Conservation (phyloP, 2,329 filamentous ascomycete genomes). For the Ambrosiella xylebori region DNA sequence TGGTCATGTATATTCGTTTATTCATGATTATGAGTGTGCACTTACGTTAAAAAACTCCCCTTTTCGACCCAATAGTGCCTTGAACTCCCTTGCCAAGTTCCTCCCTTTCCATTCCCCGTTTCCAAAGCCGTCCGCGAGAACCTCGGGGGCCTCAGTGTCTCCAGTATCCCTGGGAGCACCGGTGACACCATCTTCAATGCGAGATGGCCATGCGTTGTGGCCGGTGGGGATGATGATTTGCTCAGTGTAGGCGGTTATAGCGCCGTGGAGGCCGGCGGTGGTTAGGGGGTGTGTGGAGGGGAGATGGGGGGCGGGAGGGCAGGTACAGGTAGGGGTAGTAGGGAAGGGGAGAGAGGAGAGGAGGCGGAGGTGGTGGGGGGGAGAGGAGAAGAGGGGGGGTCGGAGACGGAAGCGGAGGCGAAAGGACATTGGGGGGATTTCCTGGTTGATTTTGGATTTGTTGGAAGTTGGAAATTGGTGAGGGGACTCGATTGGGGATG, state of each 20-base stretch:
- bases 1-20: not conserved
- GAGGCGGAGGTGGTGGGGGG: not conserved
- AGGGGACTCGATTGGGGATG: too few species aligned
- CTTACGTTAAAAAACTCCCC: slow-evolving; percentile 50
- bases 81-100: slow-evolving; percentile 55
- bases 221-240: slow-evolving; percentile 76
- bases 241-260: slow-evolving; percentile 57
- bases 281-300: slow-evolving; percentile 60
- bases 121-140: not conserved
- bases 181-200: slow-evolving; percentile 45
- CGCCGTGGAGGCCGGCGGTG: slow-evolving; percentile 27
- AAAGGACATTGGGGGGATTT: not conserved
- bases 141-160: not conserved
- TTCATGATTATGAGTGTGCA: not conserved
- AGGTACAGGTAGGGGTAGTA: slow-evolving; percentile 22
- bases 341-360: slow-evolving; percentile 5
- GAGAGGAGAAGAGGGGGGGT: not conserved
- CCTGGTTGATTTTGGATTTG: not conserved
- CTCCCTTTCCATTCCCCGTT: not conserved
- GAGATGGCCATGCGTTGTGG: slow-evolving; percentile 60
- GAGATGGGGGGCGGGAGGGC: slow-evolving; percentile 46
- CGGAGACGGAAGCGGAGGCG: not conserved
- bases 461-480: too few species aligned
- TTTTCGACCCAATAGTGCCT: slow-evolving; percentile 47
- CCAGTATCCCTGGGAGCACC: not conserved